Evolutionary conservation across 2,329 filamentous ascomycete species (phyloP), one percentile per base, ranked within the genome.

Genomic region (Ophiocordyceps camponoti-floridani): DNA sequence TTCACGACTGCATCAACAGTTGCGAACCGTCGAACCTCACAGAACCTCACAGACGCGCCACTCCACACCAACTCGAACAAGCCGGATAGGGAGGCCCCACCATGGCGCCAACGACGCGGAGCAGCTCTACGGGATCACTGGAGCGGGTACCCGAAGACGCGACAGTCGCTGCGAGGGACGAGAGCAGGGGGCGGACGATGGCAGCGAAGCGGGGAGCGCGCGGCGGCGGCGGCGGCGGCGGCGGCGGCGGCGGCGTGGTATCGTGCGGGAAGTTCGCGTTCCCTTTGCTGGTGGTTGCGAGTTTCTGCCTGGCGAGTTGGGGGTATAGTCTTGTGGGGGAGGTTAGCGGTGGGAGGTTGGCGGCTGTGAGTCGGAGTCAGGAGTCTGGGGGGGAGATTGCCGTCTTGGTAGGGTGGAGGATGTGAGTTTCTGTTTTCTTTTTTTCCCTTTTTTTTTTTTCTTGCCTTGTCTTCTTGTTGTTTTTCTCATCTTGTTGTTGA

Each of bases 311-410:
- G 46, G 82, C 78, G 50, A 70, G 74, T 14, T 54, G 78, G 16
- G 70, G 84, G 7, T 82, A 83, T 59, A 75, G 76, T 42, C 56
- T 80, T 44, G 66, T 75, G 7, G 69, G 75, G 42, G 68, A 73
- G 35, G 69, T 76, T 49, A 77, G 75, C 5, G 67, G 70, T 13
- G 75, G 72, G 7, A 79, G 88, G 58, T 65, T 94, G 38, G 77
- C 77, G 1, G 64, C 66, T 26, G 71, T 89, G 47, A 82, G 77
- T 58, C 75, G 78, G 54, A 71, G 70, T 46, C 61, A 77, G 48
- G 75, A 80, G 43, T 70, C 72, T 44, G 76, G 75, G 68, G 62
- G 64, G 56, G 77, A 84, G 57, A 69, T 85, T 27, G 67, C 61
- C 6, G 65, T 67, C 30, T 53, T 77, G 50, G 61, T 66, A 1